Evolutionary conservation across 2,329 filamentous ascomycete genomes (phyloP).

Genomic region (Knufia petricola): DNA sequence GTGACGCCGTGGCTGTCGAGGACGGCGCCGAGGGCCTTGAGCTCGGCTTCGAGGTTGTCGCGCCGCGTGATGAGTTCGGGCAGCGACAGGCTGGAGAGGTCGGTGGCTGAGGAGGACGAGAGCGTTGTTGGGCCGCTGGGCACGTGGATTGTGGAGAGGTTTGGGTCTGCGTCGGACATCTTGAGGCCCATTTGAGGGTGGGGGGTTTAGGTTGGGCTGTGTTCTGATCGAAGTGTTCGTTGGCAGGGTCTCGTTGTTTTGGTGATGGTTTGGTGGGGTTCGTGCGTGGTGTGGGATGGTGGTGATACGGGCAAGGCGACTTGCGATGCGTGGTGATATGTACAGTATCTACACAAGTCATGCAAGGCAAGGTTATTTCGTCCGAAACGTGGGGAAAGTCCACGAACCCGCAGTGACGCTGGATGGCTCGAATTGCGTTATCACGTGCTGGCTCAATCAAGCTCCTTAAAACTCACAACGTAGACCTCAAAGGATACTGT

Average conservation of each 20-base stretch:
- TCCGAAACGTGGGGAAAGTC: too few relatives aligned
- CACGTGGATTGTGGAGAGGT: slow-evolving; percentile 50
- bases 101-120: slow-evolving; percentile 41
- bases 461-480: too few relatives aligned
- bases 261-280: neutral
- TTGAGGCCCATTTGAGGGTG: slow-evolving; percentile 39
- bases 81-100: slow-evolving; percentile 59
- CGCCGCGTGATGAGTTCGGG: slow-evolving; percentile 76
- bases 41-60: slow-evolving; percentile 72
- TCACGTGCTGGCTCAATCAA: too few relatives aligned
- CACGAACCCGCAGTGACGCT: too few relatives aligned
- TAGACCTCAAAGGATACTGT: too few relatives aligned
- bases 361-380: too few relatives aligned
- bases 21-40: slow-evolving; percentile 73
- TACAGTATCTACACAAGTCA: neutral
- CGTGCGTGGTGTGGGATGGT: neutral
- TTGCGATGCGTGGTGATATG: neutral
- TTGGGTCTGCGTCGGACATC: slow-evolving; percentile 42
- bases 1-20: slow-evolving; percentile 72
- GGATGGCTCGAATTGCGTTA: too few relatives aligned
- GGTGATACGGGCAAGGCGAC: neutral
- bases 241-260: neutral
- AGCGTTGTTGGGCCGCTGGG: slow-evolving; percentile 70
- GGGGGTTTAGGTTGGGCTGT: neutral
- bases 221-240: neutral